Evolutionary conservation across 179 eudicot genomes (phyloP).

Genomic region (Corrigiola litoralis): DNA sequence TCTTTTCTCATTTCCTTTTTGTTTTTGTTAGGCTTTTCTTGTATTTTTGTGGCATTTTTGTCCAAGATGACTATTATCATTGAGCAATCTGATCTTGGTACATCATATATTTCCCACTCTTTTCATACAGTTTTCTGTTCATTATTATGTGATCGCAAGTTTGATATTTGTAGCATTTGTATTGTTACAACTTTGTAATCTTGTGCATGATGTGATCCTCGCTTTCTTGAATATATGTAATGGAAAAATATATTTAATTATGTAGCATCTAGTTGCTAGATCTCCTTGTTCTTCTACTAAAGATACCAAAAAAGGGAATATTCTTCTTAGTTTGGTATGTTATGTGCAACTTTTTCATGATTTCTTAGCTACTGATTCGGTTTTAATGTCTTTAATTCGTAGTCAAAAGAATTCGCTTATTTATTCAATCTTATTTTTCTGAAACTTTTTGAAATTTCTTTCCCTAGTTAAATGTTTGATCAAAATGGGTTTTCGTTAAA

Average conservation of each 20-base stretch:
- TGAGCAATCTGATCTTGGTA: conserved; percentile 44
- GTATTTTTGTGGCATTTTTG: not conserved
- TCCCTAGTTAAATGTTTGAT: not conserved
- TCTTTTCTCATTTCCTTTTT: not conserved
- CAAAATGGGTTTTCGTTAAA: not conserved
- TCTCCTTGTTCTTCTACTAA: too few relatives aligned
- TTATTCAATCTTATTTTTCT: not conserved
- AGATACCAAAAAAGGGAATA: too few relatives aligned
- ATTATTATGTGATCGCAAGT: not conserved
- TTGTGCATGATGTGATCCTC: not conserved
- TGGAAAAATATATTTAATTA: too few relatives aligned
- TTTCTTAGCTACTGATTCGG: too few relatives aligned
- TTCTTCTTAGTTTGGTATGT: too few relatives aligned
- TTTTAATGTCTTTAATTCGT: too few relatives aligned
- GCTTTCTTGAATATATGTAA: too few relatives aligned
- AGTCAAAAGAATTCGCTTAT: too few relatives aligned
- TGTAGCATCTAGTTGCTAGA: too few relatives aligned
- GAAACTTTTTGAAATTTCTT: not conserved
- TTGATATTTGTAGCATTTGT: not conserved
- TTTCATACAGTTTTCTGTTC: not conserved
- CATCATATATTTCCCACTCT: not conserved
- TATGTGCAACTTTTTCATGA: too few relatives aligned
- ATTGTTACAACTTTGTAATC: not conserved
- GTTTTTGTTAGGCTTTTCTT: too few relatives aligned
- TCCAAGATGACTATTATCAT: conserved; percentile 43